Evolutionary conservation across 1,284 basidiomycete species (phyloP), one percentile per base, ranked within the genome.

Genomic region (Neolentinus lepideus): DNA sequence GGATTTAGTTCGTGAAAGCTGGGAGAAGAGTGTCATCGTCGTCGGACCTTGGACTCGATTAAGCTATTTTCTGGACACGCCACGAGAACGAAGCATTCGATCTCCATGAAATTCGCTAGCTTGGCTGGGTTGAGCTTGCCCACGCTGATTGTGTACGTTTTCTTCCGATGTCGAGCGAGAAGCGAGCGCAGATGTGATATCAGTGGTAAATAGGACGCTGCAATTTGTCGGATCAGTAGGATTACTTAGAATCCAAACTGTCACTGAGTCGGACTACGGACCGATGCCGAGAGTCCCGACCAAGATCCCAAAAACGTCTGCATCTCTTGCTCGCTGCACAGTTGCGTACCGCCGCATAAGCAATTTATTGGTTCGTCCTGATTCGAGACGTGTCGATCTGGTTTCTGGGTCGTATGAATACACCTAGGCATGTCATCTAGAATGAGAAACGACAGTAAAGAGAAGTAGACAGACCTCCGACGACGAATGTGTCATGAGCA

Each of bases 91-190:
- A 95, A 99, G 64, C 94, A 95, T 66, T 98, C 96, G 53, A 99
- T 88, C 69, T 98, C 95, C 64, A 92, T 81, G 68, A 98, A 98
- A 68, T 99, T 99, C 11, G 89, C 96, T 31, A 99, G 77, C 66
- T 99, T 99, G 16, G 94, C 84, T 0, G 96, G 96, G 63, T 94
- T 98, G 56, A 98, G 79, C 70, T 98, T 94, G 29, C 97, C 97
- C 0, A 99, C 96, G 52, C 87, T 92, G 63, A 99, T 85, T 0
- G 96, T 98, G 69, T 99, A 99, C 59, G 83, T 86, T 67, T 97
- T 98, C 72, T 93, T 94, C 58, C 81, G 81, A 0, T 83, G 77
- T 38, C 75, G 75, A 1, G 76, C 69, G 50, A 98, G 78, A 14
- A 87, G 72, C 11, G 72, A 66, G 2, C 94, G 86, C 9, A 97